These are phyloP conservation scores for Fusarium falciforme DNA, from an alignment of 2,329 filamentous ascomycete species.

Conservation along the genomic window DNA sequence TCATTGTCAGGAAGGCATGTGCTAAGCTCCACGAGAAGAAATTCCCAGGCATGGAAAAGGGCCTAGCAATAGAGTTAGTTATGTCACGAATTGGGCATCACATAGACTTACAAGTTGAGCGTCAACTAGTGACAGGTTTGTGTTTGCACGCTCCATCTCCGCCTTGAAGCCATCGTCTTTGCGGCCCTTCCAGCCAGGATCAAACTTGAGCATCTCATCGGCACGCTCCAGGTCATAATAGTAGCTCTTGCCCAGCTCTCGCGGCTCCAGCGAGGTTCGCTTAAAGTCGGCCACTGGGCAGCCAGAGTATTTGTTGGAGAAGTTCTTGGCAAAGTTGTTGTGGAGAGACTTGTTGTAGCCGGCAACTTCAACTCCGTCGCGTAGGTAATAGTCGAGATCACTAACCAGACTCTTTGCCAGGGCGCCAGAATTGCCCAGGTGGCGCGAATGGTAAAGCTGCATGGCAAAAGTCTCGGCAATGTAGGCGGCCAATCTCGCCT, in stretches of 20 bases:
- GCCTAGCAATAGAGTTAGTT: slow-evolving; percentile 60
- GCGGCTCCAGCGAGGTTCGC: slow-evolving; percentile 73
- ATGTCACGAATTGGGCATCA: slow-evolving; percentile 39
- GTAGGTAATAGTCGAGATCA: slow-evolving; percentile 82
- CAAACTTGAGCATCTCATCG: slow-evolving; percentile 78
- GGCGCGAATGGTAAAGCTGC: slow-evolving; percentile 87
- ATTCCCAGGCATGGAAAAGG: slow-evolving; percentile 90
- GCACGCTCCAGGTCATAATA: slow-evolving; percentile 87
- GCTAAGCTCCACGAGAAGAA: slow-evolving; percentile 85
- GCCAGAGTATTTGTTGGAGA: slow-evolving; percentile 79
- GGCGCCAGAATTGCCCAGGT: slow-evolving; percentile 73
- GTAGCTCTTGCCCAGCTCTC: slow-evolving; percentile 78
- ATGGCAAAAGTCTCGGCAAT: slow-evolving; percentile 91
- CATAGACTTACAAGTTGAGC: slow-evolving; percentile 79
- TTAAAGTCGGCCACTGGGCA: slow-evolving; percentile 84
- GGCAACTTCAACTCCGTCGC: slow-evolving; percentile 81
- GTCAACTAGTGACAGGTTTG: slow-evolving; percentile 91
- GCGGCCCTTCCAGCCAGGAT: slow-evolving; percentile 80
- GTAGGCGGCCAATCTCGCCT: slow-evolving; percentile 80
- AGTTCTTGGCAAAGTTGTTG: slow-evolving; percentile 85
- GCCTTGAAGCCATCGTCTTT: slow-evolving; percentile 79
- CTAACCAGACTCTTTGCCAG: slow-evolving; percentile 79
- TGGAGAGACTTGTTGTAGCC: slow-evolving; percentile 91
- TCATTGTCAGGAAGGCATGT: slow-evolving; percentile 66
- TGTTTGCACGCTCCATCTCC: slow-evolving; percentile 88